phyloP scores from a whole-genome alignment of 2,329 filamentous ascomycete species.

The Stachybotrys chartarum region DNA sequence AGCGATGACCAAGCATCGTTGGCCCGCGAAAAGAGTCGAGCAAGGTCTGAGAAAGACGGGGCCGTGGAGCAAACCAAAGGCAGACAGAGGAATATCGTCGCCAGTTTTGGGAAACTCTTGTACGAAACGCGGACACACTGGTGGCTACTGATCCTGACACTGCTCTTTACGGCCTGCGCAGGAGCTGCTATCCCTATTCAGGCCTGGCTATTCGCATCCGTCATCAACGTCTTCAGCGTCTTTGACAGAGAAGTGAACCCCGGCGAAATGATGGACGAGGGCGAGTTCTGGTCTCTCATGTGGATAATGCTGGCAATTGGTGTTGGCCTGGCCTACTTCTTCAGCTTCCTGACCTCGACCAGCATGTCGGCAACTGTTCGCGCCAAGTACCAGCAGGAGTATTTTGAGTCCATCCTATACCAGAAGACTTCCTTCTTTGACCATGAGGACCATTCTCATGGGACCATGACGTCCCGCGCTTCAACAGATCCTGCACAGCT shows the following conservation, averaged over 20 bases:
- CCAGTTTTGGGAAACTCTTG: constrained; percentile 49
- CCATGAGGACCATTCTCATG: constrained; percentile 49
- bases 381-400: constrained; percentile 50
- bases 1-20: constrained; percentile 33
- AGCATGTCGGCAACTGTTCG: constrained; percentile 41
- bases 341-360: constrained; percentile 28
- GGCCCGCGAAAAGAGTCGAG: constrained; percentile 37
- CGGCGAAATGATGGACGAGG: constrained; percentile 29
- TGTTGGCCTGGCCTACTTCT: constrained; percentile 46
- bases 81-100: constrained; percentile 35
- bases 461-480: constrained; percentile 50
- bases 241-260: constrained; percentile 29
- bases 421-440: constrained; percentile 57
- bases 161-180: constrained; percentile 37
- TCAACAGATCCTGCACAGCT: constrained; percentile 51
- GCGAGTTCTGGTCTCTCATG: constrained; percentile 60
- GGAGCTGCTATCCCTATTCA: constrained; percentile 41
- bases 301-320: constrained; percentile 52
- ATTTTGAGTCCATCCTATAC: constrained; percentile 52
- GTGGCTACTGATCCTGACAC: constrained; percentile 40
- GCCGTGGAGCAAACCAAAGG: constrained; percentile 14
- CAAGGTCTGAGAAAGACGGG: constrained; percentile 23
- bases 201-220: constrained; percentile 47
- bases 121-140: constrained; percentile 47
- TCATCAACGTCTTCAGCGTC: constrained; percentile 46